phyloP scores from a whole-genome alignment of 2,329 filamentous ascomycete species.

The Cladosporium sphaerospermum region DNA sequence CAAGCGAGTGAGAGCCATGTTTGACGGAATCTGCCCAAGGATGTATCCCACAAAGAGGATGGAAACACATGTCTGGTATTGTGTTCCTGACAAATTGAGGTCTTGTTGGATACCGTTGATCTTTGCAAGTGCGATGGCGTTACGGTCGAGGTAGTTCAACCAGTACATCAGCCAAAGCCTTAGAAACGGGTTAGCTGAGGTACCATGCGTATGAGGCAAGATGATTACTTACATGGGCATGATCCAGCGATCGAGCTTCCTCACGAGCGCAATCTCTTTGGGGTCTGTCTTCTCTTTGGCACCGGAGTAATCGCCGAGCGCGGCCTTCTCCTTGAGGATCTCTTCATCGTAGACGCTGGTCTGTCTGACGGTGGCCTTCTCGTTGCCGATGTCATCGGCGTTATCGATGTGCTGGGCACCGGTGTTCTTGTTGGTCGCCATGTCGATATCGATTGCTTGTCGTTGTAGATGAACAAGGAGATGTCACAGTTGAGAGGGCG shows the following conservation, averaged over 20 bases:
- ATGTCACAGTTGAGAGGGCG: neutral
- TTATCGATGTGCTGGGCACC: conserved; percentile 2
- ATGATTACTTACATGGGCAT: conserved; percentile 21
- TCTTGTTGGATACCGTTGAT: conserved; percentile 42
- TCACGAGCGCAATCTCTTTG: conserved; percentile 25
- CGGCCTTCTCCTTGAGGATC: conserved; percentile 8
- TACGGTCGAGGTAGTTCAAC: conserved; percentile 17
- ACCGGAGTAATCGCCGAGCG: conserved; percentile 24
- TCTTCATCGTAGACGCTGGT: conserved; percentile 10
- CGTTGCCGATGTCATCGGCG: neutral
- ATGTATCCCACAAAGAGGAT: conserved; percentile 39
- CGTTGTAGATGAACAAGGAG: neutral
- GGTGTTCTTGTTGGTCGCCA: conserved; percentile 3
- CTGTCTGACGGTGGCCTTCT: conserved; percentile 4
- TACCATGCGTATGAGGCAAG: neutral
- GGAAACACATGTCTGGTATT: conserved; percentile 40
- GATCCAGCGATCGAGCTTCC: conserved; percentile 26
- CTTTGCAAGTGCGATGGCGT: conserved; percentile 17
- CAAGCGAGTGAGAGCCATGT: conserved; percentile 32
- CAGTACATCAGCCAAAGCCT: conserved; percentile 16
- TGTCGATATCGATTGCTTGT: neutral
- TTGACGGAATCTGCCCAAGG: conserved; percentile 32
- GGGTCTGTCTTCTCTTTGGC: conserved; percentile 29
- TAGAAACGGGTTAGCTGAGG: neutral
- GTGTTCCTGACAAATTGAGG: conserved; percentile 37